Conservation (phyloP, 2,329 filamentous ascomycete species). For the Aspergillus sp. region DNA sequence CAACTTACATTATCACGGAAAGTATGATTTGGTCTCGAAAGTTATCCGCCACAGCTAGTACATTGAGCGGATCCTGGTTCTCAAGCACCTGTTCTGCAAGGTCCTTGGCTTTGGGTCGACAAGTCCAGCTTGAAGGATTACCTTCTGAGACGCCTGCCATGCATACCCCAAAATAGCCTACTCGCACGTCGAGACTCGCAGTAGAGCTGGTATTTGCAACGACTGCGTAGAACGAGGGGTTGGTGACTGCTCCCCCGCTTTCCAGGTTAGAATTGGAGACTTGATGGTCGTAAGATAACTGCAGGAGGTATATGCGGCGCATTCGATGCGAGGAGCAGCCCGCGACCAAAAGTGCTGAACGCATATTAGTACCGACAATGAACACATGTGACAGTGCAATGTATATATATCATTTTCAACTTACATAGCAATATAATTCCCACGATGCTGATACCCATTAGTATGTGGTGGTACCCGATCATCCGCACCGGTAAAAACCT, state of each 20-base stretch:
- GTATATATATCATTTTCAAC: background rate
- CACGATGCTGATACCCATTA: background rate
- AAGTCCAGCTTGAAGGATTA: background rate
- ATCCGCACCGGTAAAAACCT: background rate
- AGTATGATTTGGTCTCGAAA: background rate
- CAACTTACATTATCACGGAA: background rate
- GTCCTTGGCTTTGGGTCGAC: background rate
- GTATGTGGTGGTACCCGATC: background rate
- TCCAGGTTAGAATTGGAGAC: background rate
- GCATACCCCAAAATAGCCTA: background rate
- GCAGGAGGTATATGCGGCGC: background rate
- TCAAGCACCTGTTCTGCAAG: background rate
- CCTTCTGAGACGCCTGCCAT: background rate
- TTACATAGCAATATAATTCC: background rate
- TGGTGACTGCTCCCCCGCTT: background rate
- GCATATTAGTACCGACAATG: too few species aligned
- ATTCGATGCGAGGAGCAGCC: background rate
- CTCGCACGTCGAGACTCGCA: background rate
- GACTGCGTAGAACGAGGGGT: background rate
- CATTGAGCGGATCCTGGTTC: background rate
- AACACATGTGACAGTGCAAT: background rate
- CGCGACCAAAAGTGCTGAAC: background rate
- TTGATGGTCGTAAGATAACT: background rate
- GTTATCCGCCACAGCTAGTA: background rate
- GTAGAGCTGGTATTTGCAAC: background rate